These are phyloP conservation scores for Penicillium arizonense DNA, from an alignment of 495 filamentous ascomycete genomes.

Conservation along the genomic window DNA sequence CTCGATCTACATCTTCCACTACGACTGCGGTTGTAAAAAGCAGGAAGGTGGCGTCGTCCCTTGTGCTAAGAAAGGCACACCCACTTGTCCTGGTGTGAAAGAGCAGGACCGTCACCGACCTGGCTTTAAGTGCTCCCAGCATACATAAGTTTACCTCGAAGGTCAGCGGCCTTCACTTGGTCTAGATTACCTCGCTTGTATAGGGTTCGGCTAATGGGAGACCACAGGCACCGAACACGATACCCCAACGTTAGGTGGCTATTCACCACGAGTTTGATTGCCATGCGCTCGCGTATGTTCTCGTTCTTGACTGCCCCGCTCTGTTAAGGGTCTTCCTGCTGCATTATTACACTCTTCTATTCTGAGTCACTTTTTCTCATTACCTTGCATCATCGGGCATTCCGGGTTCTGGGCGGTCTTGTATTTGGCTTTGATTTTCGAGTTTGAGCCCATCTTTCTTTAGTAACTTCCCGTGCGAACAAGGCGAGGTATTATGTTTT, in stretches of 20 bases:
- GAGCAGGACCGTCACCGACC: conserved; percentile 33
- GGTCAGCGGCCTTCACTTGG: too few species aligned
- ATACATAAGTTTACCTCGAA: not conserved
- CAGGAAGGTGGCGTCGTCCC: conserved; percentile 36
- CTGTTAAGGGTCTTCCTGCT: not conserved
- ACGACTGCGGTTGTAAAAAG: conserved; percentile 41
- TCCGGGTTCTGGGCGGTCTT: not conserved
- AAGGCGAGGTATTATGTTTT: too few species aligned
- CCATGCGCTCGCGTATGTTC: not conserved
- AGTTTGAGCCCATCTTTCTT: not conserved
- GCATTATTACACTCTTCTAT: not conserved
- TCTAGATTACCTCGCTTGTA: not conserved
- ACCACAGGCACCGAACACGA: not conserved
- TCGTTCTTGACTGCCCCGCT: not conserved
- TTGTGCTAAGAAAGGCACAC: conserved; percentile 37
- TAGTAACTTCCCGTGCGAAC: not conserved
- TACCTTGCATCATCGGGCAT: conserved; percentile 2
- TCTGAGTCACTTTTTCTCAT: not conserved
- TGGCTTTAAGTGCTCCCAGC: conserved; percentile 38
- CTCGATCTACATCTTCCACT: conserved; percentile 41
- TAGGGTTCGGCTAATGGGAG: not conserved
- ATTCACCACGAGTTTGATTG: not conserved
- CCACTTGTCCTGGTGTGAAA: conserved; percentile 34
- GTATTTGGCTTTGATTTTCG: not conserved
- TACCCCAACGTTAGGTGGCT: not conserved